These are phyloP conservation scores for Tuber calosporum DNA, from an alignment of 495 filamentous ascomycete genomes.

Conservation along the genomic window DNA sequence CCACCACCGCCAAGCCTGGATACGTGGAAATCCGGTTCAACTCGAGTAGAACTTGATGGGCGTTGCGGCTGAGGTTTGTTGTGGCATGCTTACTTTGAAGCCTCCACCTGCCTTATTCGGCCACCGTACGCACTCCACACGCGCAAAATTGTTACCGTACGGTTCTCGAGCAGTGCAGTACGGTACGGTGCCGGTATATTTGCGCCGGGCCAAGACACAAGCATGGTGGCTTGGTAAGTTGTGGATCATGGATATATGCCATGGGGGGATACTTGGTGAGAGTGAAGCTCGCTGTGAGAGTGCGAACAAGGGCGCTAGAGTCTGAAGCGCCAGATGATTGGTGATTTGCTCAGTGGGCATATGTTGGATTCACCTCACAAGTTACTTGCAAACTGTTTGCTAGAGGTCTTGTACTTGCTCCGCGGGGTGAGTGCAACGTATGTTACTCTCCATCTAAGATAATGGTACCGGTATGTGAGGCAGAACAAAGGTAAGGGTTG, in stretches of 20 bases:
- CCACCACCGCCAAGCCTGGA: background rate
- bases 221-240: background rate
- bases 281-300: background rate
- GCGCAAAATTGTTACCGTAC: background rate
- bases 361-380: background rate
- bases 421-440: background rate
- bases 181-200: too few species aligned
- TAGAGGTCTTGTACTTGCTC: too few species aligned
- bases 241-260: background rate
- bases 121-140: background rate
- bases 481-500: background rate
- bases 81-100: background rate
- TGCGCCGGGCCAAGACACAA: too few species aligned
- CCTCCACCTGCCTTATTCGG: background rate
- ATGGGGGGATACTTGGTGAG: background rate
- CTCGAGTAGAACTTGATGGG: background rate
- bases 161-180: background rate
- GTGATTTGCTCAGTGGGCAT: background rate
- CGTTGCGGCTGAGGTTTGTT: background rate
- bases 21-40: background rate
- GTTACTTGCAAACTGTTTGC: background rate
- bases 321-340: background rate
- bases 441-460: background rate
- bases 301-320: background rate
- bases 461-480: too few species aligned